A percentile compares a stretch with the other conserved stretches of the same genome.
Evolutionary conservation across 495 filamentous ascomycete genomes (phyloP).

Genomic region (Tuber melanosporum): DNA sequence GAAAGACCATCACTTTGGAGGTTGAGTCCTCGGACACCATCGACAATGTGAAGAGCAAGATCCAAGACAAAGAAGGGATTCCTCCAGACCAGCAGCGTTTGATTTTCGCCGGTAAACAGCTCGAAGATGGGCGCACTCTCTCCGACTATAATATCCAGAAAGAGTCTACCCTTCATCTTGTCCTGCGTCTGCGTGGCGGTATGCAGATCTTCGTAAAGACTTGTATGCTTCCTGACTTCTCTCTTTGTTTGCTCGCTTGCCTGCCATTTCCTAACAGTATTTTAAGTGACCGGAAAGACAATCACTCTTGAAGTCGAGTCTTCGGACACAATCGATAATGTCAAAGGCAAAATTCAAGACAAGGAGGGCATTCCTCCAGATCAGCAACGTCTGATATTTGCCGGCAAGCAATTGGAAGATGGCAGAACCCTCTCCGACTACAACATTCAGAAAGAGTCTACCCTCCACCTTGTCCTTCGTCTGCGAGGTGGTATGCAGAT

Average conservation of each 20-base stretch:
- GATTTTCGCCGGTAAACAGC: slow-evolving; percentile 97
- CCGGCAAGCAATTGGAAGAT: slow-evolving; percentile 96
- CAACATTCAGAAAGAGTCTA: slow-evolving; percentile 98
- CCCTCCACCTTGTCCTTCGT: slow-evolving; percentile 90
- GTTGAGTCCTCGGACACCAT: slow-evolving; percentile 96
- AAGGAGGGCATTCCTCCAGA: slow-evolving; percentile 98
- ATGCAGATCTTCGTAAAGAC: slow-evolving; percentile 92
- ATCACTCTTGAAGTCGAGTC: slow-evolving; percentile 56
- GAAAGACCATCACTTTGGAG: slow-evolving; percentile 49
- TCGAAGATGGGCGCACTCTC: slow-evolving; percentile 92
- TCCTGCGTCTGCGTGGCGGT: slow-evolving; percentile 94
- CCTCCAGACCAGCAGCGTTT: slow-evolving; percentile 96
- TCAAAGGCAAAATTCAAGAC: slow-evolving; percentile 97
- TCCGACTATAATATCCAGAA: slow-evolving; percentile 99
- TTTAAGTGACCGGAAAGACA: slow-evolving; percentile 37
- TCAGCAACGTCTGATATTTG: slow-evolving; percentile 97
- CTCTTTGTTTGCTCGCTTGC: background rate
- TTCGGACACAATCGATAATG: slow-evolving; percentile 96
- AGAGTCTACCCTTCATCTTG: slow-evolving; percentile 90
- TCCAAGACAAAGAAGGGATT: slow-evolving; percentile 98
- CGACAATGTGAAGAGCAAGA: slow-evolving; percentile 98
- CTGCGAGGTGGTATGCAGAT: slow-evolving; percentile 99
- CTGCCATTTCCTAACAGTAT: slow-evolving; percentile 12
- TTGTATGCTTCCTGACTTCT: slow-evolving; percentile 46
- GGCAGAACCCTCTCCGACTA: slow-evolving; percentile 94